Conservation (phyloP, 192 early-diverging fungal genomes). For the Phlyctochytrium arcticum region DNA sequence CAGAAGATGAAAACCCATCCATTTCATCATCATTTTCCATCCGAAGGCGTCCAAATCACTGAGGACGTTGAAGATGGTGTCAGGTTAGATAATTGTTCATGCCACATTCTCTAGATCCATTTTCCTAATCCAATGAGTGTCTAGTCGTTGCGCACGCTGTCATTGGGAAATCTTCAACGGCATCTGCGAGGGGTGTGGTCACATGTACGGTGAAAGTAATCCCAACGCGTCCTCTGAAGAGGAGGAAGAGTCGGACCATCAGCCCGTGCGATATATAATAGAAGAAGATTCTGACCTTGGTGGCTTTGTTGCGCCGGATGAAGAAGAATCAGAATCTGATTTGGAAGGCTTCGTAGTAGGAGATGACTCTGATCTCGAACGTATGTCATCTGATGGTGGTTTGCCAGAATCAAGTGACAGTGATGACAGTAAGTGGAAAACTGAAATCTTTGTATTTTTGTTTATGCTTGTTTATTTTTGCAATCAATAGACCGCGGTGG, state of each 20-base stretch:
- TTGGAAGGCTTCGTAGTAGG: too few species aligned
- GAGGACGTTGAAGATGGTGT: conserved; percentile 1
- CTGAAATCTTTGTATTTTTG: too few species aligned
- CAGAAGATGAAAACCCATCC: not conserved
- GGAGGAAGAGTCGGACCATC: not conserved
- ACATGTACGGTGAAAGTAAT: not conserved
- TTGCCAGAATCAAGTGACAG: too few species aligned
- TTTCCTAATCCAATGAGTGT: not conserved
- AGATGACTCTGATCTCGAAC: too few species aligned
- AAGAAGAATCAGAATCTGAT: too few species aligned
- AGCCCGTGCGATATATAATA: too few species aligned
- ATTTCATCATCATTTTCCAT: not conserved
- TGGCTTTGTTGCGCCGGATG: too few species aligned
- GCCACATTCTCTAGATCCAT: not conserved
- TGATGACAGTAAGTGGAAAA: too few species aligned
- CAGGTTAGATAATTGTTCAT: not conserved
- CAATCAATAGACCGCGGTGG: too few species aligned
- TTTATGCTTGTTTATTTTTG: too few species aligned
- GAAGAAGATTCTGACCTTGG: too few species aligned
- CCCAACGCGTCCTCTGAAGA: not conserved
- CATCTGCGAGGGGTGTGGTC: not conserved
- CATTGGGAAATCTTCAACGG: conserved; percentile 1
- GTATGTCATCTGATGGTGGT: too few species aligned
- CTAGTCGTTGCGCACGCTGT: not conserved
- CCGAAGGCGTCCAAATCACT: not conserved